Evolutionary conservation across 208 protist genomes (phyloP).

Genomic region (Wallacemonas sp.): DNA sequence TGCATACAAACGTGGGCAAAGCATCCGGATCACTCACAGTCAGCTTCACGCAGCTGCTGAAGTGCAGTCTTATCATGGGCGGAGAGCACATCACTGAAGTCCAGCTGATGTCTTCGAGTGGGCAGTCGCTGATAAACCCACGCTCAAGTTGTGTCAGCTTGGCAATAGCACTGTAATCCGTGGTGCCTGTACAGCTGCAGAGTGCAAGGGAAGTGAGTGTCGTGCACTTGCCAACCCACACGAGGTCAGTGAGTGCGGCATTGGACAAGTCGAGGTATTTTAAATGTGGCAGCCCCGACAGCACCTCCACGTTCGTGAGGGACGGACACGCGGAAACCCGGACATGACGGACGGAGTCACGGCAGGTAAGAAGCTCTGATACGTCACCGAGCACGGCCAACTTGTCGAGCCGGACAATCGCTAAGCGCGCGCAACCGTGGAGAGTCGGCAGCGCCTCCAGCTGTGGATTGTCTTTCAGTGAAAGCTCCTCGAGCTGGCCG

Average conservation of each 20-base stretch:
- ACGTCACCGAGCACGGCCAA: too few relatives aligned
- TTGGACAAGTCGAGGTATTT: neutral
- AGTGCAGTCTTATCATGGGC: neutral
- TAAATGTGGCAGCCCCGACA: neutral
- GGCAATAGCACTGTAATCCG: slow-evolving; percentile 1
- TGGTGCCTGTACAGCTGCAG: neutral
- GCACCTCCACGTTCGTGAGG: too few relatives aligned
- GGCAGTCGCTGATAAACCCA: neutral
- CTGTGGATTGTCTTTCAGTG: too few relatives aligned
- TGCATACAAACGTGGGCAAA: neutral
- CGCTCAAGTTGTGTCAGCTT: neutral
- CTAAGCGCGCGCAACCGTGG: too few relatives aligned
- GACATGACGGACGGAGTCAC: too few relatives aligned
- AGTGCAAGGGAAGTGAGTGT: neutral
- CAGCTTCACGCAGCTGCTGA: neutral
- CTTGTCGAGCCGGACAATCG: too few relatives aligned
- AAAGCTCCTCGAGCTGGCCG: too few relatives aligned
- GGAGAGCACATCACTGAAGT: neutral
- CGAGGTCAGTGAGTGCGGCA: neutral
- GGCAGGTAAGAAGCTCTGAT: too few relatives aligned
- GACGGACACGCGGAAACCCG: too few relatives aligned
- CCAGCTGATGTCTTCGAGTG: neutral
- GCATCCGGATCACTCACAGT: neutral
- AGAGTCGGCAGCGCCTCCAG: too few relatives aligned
- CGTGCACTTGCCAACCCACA: neutral